These are phyloP conservation scores for Pulveroboletus sp. DNA, from an alignment of 768 basidiomycete genomes.

Conservation along the genomic window DNA sequence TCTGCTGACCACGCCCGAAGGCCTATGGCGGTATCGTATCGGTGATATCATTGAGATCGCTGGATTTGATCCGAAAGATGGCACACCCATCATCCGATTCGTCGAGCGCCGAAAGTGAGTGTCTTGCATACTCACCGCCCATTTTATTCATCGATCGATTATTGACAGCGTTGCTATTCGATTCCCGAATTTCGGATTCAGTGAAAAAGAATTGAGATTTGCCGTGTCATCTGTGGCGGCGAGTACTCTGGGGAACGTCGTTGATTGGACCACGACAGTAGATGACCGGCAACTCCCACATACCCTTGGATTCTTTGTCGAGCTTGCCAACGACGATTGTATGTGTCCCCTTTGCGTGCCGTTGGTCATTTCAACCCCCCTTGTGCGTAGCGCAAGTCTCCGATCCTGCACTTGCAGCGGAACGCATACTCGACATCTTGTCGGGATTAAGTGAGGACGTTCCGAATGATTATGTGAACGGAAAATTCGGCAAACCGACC, in stretches of 20 bases:
- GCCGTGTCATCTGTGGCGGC: not conserved
- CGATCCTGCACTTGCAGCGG: not conserved
- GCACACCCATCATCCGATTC: slow-evolving; percentile 18
- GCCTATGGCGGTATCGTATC: slow-evolving; percentile 23
- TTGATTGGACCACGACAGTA: slow-evolving; percentile 16
- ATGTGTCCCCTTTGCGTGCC: not conserved
- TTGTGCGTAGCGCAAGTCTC: not conserved
- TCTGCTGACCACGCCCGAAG: slow-evolving; percentile 16
- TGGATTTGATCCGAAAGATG: slow-evolving; percentile 18
- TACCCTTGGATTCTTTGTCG: slow-evolving; percentile 17
- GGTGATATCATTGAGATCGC: slow-evolving; percentile 19
- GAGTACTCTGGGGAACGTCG: not conserved
- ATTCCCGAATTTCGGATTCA: slow-evolving; percentile 11
- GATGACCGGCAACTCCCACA: slow-evolving; percentile 3
- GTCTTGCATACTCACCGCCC: no score
- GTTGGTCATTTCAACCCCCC: not conserved
- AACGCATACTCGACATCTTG: slow-evolving; percentile 12
- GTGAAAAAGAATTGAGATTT: slow-evolving; percentile 9
- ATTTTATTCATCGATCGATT: not conserved
- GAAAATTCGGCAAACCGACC: slow-evolving; percentile 13
- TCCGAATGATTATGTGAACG: not conserved
- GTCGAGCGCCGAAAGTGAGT: slow-evolving; percentile 5
- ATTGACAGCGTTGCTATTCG: slow-evolving; percentile 4
- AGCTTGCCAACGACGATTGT: slow-evolving; percentile 7
- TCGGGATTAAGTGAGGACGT: not conserved